Evolutionary conservation across 208 protist genomes (phyloP).

Genomic region (Eutreptiella sp.): DNA sequence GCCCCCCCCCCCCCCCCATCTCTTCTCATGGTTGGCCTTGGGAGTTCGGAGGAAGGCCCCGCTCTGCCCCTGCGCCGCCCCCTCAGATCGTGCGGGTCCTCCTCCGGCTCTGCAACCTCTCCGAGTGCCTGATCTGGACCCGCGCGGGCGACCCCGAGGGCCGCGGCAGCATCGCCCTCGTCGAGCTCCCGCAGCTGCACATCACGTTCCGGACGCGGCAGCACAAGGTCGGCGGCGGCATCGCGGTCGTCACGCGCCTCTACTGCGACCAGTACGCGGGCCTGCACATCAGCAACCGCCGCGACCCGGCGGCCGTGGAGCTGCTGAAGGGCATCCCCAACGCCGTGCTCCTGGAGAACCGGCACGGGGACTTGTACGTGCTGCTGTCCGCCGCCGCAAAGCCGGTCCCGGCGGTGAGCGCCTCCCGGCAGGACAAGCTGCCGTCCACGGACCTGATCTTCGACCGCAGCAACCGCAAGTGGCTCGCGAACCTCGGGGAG

Average conservation of each 20-base stretch:
- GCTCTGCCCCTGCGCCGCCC: too few species aligned
- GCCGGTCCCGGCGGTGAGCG: neutral
- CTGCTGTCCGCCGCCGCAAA: too few species aligned
- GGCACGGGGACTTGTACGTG: neutral
- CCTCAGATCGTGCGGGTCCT: too few species aligned
- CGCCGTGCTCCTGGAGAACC: neutral
- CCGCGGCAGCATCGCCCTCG: constrained; percentile 40
- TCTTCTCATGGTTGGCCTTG: too few species aligned
- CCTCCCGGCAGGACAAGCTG: neutral
- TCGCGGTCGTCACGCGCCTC: constrained; percentile 48
- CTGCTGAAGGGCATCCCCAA: neutral
- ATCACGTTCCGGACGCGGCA: constrained; percentile 58
- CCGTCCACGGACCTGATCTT: too few species aligned
- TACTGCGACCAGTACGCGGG: neutral
- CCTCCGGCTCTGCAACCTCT: too few species aligned
- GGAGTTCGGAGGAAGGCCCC: too few species aligned
- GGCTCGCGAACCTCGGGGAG: too few species aligned
- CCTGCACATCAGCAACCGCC: neutral
- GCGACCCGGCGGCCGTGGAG: neutral
- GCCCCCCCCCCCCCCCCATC: too few species aligned
- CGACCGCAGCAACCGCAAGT: too few species aligned
- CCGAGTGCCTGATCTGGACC: too few species aligned
- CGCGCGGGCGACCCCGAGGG: neutral
- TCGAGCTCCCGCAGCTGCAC: constrained; percentile 81
- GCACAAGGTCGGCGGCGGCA: constrained; percentile 41